phyloP scores from a whole-genome alignment of 139 green algal species.

The Penium margaritaceum region DNA sequence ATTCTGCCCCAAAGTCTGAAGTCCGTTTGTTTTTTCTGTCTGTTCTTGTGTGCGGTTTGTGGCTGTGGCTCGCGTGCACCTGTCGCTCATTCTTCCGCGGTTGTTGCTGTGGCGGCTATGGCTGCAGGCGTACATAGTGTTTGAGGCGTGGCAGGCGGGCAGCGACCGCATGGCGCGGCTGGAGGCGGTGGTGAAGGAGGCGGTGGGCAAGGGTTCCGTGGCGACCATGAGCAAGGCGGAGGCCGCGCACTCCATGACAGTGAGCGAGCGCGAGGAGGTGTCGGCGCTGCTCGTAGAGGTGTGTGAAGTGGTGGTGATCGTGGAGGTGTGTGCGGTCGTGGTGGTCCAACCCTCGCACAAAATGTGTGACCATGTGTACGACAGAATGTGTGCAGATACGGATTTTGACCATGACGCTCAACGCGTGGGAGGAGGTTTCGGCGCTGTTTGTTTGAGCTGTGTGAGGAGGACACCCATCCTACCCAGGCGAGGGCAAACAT shows the following conservation, averaged over 20 bases:
- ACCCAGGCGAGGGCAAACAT: too few relatives aligned
- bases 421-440: too few relatives aligned
- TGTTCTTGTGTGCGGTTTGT: background rate
- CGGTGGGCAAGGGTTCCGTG: slow-evolving; percentile 21
- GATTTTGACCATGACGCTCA: too few relatives aligned
- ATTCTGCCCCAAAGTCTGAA: background rate
- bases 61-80: background rate
- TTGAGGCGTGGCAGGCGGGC: slow-evolving; percentile 55
- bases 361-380: too few relatives aligned
- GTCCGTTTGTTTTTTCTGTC: background rate
- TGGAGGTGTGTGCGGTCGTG: too few relatives aligned
- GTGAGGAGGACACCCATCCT: too few relatives aligned
- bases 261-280: slow-evolving; percentile 53
- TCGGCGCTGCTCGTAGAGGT: slow-evolving; percentile 33
- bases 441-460: too few relatives aligned
- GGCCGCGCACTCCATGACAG: background rate
- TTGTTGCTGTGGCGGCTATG: too few relatives aligned
- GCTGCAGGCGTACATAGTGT: slow-evolving; percentile 50
- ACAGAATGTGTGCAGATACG: too few relatives aligned
- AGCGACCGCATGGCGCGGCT: slow-evolving; percentile 44
- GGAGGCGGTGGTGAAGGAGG: slow-evolving; percentile 53
- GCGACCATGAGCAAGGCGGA: slow-evolving; percentile 2
- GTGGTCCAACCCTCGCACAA: too few relatives aligned
- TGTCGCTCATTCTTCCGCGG: too few relatives aligned
- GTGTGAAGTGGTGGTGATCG: slow-evolving; percentile 15